These are phyloP conservation scores for Eutrema yunnanense DNA, from an alignment of 345 rosid genomes.

Conservation along the genomic window DNA sequence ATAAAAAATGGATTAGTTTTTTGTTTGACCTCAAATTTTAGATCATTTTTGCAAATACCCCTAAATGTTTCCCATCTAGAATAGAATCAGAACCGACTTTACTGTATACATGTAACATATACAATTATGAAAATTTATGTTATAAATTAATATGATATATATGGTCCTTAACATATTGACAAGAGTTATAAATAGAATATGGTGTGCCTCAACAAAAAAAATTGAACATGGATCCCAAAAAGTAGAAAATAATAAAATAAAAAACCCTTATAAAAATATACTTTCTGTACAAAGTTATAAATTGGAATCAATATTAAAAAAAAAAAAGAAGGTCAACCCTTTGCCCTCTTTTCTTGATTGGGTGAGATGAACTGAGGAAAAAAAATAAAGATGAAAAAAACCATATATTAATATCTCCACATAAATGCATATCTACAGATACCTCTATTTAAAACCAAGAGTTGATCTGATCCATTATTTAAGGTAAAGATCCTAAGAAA, in stretches of 20 bases:
- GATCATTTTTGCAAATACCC: too few relatives aligned
- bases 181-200: slow-evolving; percentile 2
- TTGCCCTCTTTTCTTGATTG: slow-evolving; percentile 8
- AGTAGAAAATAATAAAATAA: background rate
- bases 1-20: too few relatives aligned
- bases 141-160: slow-evolving; percentile 5
- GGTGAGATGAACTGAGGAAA: slow-evolving; percentile 16
- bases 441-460: slow-evolving; percentile 18
- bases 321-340: slow-evolving; percentile 26
- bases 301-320: background rate
- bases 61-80: slow-evolving; percentile 21
- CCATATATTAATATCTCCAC: slow-evolving; percentile 7
- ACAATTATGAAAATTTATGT: background rate
- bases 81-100: slow-evolving; percentile 23
- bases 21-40: too few relatives aligned
- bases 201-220: slow-evolving; percentile 15
- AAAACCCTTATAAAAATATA: background rate
- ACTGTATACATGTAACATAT: background rate
- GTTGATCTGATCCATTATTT: slow-evolving; percentile 16
- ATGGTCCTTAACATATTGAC: background rate
- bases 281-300: background rate
- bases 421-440: slow-evolving; percentile 21
- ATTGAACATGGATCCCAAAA: background rate
- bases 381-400: slow-evolving; percentile 8
- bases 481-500: slow-evolving; percentile 58